Evolutionary conservation across 2,329 filamentous ascomycete genomes (phyloP).

Genomic region (Monilinia fructicola): DNA sequence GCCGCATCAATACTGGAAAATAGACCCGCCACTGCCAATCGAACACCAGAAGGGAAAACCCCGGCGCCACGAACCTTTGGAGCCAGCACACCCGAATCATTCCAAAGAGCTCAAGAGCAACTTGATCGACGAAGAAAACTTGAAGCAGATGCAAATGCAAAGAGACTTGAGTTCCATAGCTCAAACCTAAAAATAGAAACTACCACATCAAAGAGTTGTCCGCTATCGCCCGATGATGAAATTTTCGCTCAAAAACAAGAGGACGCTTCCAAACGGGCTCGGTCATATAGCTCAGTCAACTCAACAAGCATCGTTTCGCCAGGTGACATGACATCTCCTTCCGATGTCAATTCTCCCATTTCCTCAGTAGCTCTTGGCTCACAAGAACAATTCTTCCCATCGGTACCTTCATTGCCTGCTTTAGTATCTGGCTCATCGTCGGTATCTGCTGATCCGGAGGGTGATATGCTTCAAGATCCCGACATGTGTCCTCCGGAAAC

Average conservation of each 20-base stretch:
- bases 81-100: conserved; percentile 45
- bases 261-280: conserved; percentile 32
- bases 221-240: conserved; percentile 50
- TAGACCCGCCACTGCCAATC: conserved; percentile 51
- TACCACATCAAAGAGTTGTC: conserved; percentile 40
- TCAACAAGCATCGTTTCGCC: conserved; percentile 46
- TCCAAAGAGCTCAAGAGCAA: conserved; percentile 42
- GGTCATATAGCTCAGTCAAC: conserved; percentile 39
- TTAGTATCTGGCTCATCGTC: conserved; percentile 64
- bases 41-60: conserved; percentile 44
- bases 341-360: conserved; percentile 37
- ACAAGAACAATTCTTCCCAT: conserved; percentile 48
- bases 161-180: conserved; percentile 34
- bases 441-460: conserved; percentile 61
- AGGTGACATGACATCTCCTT: conserved; percentile 22
- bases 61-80: conserved; percentile 43
- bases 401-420: conserved; percentile 63
- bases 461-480: conserved; percentile 56
- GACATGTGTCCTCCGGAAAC: conserved; percentile 48
- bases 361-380: conserved; percentile 51
- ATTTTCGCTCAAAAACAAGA: conserved; percentile 35
- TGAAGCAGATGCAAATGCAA: conserved; percentile 42
- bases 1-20: conserved; percentile 44
- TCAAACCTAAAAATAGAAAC: conserved; percentile 18
- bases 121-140: conserved; percentile 39